Conservation (phyloP, 108 stramenopile genomes). For the Stephanodiscus triporus region DNA sequence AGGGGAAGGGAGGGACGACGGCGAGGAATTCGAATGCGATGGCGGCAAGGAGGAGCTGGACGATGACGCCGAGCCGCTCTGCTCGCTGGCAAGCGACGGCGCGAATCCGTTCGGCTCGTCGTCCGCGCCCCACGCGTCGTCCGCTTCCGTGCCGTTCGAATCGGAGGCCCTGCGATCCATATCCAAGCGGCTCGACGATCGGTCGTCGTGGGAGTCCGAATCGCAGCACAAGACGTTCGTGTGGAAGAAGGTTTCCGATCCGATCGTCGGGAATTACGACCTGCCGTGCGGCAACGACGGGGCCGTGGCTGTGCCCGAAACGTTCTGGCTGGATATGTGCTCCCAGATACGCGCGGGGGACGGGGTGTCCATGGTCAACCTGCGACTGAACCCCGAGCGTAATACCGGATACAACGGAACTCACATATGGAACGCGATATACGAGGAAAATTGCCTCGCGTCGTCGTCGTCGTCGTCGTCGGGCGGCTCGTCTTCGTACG, state of each 20-base stretch:
- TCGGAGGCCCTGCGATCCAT: slow-evolving; percentile 55
- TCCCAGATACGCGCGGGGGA: slow-evolving; percentile 64
- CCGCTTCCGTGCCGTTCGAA: slow-evolving; percentile 37
- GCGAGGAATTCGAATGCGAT: slow-evolving; percentile 77
- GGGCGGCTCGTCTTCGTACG: slow-evolving; percentile 23
- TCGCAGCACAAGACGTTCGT: slow-evolving; percentile 71
- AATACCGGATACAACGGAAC: slow-evolving; percentile 96
- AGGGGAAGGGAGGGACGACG: slow-evolving; percentile 30
- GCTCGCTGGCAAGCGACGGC: slow-evolving; percentile 57
- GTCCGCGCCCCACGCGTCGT: no score
- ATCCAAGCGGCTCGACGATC: slow-evolving; percentile 20
- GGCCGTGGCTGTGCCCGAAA: slow-evolving; percentile 62
- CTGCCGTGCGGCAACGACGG: slow-evolving; percentile 34
- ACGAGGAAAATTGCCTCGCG: slow-evolving; percentile 91
- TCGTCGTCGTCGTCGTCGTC: neutral
- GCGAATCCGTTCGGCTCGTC: slow-evolving; percentile 18
- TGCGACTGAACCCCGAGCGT: slow-evolving; percentile 89
- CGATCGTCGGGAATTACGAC: slow-evolving; percentile 53
- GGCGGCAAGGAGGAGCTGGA: slow-evolving; percentile 69
- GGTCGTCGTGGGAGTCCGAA: slow-evolving; percentile 57
- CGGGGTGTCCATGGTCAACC: slow-evolving; percentile 77
- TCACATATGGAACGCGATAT: slow-evolving; percentile 91
- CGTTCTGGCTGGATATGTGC: slow-evolving; percentile 92
- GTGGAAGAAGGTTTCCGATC: slow-evolving; percentile 77
- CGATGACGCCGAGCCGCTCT: slow-evolving; percentile 78